A percentile compares a stretch with the other conserved stretches of the same genome.
These are phyloP conservation scores for Tolypocladium pustulatum DNA, from an alignment of 2,329 filamentous ascomycete genomes.

Conservation along the genomic window DNA sequence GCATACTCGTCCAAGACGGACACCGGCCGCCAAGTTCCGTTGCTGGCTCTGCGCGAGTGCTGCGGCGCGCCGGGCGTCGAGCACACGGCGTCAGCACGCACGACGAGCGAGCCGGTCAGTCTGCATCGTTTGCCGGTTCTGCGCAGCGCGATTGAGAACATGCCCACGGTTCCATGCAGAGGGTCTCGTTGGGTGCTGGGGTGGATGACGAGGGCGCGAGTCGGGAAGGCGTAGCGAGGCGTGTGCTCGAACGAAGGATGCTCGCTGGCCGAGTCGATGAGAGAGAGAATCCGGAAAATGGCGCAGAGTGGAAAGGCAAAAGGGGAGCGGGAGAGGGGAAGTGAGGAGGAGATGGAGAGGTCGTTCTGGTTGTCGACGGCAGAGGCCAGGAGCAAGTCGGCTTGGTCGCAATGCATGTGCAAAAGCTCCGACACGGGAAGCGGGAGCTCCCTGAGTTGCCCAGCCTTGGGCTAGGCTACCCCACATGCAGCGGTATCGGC, in stretches of 20 bases:
- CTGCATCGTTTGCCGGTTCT: conserved; percentile 30
- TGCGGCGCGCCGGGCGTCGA: conserved; percentile 1
- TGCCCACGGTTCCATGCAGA: conserved; percentile 29
- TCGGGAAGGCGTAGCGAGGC: background rate
- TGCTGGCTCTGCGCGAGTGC: conserved; percentile 11
- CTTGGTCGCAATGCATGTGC: conserved; percentile 4
- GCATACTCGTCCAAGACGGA: conserved; percentile 55
- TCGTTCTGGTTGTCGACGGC: background rate
- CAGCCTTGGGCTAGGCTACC: conserved; percentile 1
- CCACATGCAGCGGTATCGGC: conserved; percentile 3
- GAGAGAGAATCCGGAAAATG: background rate
- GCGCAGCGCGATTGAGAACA: conserved; percentile 35
- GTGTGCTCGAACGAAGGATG: background rate
- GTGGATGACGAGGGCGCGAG: background rate
- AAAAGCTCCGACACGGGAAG: background rate
- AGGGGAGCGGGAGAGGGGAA: background rate
- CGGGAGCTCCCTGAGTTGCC: conserved; percentile 1
- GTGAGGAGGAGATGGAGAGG: background rate
- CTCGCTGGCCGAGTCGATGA: background rate
- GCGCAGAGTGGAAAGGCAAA: background rate
- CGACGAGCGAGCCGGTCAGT: conserved; percentile 13
- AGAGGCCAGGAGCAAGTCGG: background rate
- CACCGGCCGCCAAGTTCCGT: conserved; percentile 48
- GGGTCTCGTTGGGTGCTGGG: background rate
- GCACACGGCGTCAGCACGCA: background rate